Evolutionary conservation across 2,329 filamentous ascomycete species (phyloP).

Genomic region (Colletotrichum sp.): DNA sequence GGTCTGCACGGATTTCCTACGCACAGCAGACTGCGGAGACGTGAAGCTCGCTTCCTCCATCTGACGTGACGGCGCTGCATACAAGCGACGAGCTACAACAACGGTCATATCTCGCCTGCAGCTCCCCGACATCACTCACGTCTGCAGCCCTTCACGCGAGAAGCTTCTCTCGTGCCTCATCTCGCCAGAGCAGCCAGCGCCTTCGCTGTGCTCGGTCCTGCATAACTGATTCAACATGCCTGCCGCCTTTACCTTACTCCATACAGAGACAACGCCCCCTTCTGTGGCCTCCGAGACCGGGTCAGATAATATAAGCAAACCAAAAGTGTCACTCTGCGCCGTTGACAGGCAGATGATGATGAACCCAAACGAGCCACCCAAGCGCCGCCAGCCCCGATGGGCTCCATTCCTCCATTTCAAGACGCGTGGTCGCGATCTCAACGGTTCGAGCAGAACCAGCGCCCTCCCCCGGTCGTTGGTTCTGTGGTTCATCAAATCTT

Average conservation of each 20-base stretch:
- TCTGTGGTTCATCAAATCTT: conserved; percentile 8
- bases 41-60: not conserved
- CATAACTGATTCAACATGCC: conserved; percentile 13
- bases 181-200: not conserved
- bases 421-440: not conserved
- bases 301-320: not conserved
- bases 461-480: not conserved
- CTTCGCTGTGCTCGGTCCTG: conserved; percentile 1
- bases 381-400: not conserved
- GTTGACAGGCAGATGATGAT: not conserved
- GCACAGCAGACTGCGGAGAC: not conserved
- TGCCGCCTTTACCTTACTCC: not conserved
- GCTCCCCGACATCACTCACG: not conserved
- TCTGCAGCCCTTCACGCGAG: not conserved
- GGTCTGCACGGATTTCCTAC: not conserved
- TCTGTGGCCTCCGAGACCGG: conserved; percentile 8
- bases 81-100: not conserved
- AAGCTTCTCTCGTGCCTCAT: not conserved
- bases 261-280: not conserved
- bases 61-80: conserved; percentile 1
- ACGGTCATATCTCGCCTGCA: conserved; percentile 12
- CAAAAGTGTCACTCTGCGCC: not conserved
- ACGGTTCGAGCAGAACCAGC: not conserved
- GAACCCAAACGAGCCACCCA: not conserved
- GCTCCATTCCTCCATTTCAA: not conserved